phyloP scores from a whole-genome alignment of 2,329 filamentous ascomycete species.

The Botryotinia calthae region DNA sequence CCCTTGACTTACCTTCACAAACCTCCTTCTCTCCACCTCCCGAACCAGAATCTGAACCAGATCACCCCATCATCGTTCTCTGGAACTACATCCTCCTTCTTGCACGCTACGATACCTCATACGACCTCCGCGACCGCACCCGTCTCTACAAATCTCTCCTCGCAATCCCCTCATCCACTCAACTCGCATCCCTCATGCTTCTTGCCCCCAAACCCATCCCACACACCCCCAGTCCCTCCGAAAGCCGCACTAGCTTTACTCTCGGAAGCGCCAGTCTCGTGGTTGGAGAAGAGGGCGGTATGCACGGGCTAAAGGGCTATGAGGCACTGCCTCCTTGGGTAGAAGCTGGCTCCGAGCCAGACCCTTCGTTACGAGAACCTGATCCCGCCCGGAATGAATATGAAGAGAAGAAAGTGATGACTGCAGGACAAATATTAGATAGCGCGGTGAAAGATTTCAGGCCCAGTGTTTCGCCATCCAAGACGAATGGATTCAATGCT shows the following conservation, averaged over 20 bases:
- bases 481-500: conserved; percentile 47
- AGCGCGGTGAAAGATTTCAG: conserved; percentile 47
- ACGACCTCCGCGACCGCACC: conserved; percentile 88
- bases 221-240: conserved; percentile 84
- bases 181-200: conserved; percentile 86
- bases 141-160: conserved; percentile 85
- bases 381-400: conserved; percentile 43
- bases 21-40: conserved; percentile 24
- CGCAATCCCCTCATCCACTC: conserved; percentile 67
- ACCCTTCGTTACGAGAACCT: conserved; percentile 67
- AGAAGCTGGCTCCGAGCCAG: conserved; percentile 72
- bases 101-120: conserved; percentile 89
- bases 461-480: conserved; percentile 40
- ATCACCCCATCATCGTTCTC: conserved; percentile 70
- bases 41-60: conserved; percentile 33
- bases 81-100: conserved; percentile 85
- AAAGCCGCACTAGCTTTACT: conserved; percentile 71
- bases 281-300: conserved; percentile 70
- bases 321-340: conserved; percentile 83
- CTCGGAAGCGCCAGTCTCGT: conserved; percentile 86
- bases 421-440: conserved; percentile 64
- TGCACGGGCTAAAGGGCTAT: conserved; percentile 76
- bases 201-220: conserved; percentile 93
- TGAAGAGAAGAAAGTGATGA: conserved; percentile 45
- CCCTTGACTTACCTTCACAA: conserved; percentile 27